Evolutionary conservation across 352 stramenopile species (phyloP).

Genomic region (Phytophthora ramorum): DNA sequence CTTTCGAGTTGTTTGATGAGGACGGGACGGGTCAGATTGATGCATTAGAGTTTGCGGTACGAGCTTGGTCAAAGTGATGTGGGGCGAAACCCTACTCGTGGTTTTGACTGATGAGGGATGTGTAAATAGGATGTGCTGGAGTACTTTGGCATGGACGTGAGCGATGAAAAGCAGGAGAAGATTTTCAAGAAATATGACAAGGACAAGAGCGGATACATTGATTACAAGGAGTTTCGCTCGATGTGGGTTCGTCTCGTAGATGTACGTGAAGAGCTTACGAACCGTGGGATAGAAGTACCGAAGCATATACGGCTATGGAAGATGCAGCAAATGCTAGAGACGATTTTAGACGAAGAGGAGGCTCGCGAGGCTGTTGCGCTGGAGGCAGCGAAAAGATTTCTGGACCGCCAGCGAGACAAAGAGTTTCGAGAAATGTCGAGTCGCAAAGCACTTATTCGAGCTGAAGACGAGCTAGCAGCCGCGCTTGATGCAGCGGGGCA

Average conservation of each 20-base stretch:
- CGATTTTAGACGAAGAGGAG: constrained; percentile 93
- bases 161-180: constrained; percentile 90
- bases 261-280: constrained; percentile 82
- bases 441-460: constrained; percentile 63
- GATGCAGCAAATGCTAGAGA: constrained; percentile 87
- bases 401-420: constrained; percentile 78
- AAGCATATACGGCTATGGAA: constrained; percentile 86
- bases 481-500: constrained; percentile 92
- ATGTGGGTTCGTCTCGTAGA: constrained; percentile 91
- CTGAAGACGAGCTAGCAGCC: constrained; percentile 82
- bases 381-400: constrained; percentile 78
- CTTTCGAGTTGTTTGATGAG: constrained; percentile 93
- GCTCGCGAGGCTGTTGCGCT: constrained; percentile 78
- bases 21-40: constrained; percentile 92
- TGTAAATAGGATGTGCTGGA: constrained; percentile 87
- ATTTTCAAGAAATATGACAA: constrained; percentile 95
- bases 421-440: constrained; percentile 55
- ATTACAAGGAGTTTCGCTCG: constrained; percentile 94
- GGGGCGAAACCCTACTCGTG: background rate
- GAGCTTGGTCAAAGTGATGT: background rate
- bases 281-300: constrained; percentile 88
- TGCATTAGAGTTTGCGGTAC: constrained; percentile 93
- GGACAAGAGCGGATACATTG: constrained; percentile 91
- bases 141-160: constrained; percentile 91
- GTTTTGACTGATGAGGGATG: background rate